phyloP scores from a whole-genome alignment of 108 stramenopile genomes.

The Mediolabrus comicus region DNA sequence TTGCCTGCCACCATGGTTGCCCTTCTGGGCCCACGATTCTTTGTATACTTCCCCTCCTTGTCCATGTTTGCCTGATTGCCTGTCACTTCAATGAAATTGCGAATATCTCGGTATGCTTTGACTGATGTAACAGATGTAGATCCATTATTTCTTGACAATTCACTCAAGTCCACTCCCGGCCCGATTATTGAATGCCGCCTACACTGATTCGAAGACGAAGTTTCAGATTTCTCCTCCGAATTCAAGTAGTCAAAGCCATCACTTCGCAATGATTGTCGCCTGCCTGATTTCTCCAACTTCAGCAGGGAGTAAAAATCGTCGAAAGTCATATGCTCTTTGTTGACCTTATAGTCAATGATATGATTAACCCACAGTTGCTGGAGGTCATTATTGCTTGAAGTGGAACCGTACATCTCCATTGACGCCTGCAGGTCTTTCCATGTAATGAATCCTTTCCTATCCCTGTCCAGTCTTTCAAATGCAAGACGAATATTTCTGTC shows the following conservation, averaged over 20 bases:
- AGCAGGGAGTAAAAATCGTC: conserved; percentile 27
- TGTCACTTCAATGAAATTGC: background rate
- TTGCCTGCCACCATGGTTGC: background rate
- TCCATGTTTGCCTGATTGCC: background rate
- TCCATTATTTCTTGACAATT: background rate
- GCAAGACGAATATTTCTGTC: conserved; percentile 73
- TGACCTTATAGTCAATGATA: conserved; percentile 12
- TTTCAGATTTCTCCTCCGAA: background rate
- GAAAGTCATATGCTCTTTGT: conserved; percentile 28
- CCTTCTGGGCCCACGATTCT: background rate
- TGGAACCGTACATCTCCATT: conserved; percentile 33
- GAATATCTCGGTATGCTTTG: conserved; percentile 6
- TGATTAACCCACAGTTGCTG: conserved; percentile 18
- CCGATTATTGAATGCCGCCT: background rate
- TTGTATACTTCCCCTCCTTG: background rate
- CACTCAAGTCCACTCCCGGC: background rate
- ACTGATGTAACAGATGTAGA: background rate
- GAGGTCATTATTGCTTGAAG: background rate
- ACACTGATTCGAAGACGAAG: background rate
- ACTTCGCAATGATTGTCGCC: background rate
- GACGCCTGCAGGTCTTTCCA: conserved; percentile 54
- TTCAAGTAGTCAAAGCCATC: background rate
- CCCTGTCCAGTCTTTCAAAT: conserved; percentile 69
- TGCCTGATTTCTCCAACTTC: conserved; percentile 1
- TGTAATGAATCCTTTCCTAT: conserved; percentile 64